These are phyloP conservation scores for Acanthamoeba castellanii DNA, from an alignment of 208 protist genomes.

Conservation along the genomic window DNA sequence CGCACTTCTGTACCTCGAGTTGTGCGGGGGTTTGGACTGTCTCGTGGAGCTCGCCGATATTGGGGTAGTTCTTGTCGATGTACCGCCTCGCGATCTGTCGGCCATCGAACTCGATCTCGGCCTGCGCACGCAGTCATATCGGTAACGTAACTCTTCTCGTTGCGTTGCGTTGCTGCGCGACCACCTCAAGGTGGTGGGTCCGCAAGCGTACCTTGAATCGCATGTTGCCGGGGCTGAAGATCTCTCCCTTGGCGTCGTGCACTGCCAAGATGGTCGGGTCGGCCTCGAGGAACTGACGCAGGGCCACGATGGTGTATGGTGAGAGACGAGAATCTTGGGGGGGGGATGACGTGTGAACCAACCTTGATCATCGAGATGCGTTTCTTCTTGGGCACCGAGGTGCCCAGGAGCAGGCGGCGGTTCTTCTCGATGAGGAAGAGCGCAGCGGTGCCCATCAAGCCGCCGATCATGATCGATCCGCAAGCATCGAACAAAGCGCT, in stretches of 20 bases:
- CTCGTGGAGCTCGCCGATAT: not conserved
- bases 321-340: not conserved
- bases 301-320: not conserved
- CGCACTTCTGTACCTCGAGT: constrained; percentile 11
- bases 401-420: constrained; percentile 34
- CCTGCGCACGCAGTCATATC: not conserved
- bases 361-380: constrained; percentile 26
- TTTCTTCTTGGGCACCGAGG: constrained; percentile 12
- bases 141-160: not conserved
- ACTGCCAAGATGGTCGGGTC: constrained; percentile 25
- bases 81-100: constrained; percentile 24
- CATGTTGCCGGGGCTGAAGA: constrained; percentile 56
- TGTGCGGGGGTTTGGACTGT: not conserved
- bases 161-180: not conserved
- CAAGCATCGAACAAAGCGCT: constrained; percentile 42
- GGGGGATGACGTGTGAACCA: not conserved
- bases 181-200: too few species aligned
- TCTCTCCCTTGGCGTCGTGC: constrained; percentile 49
- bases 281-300: constrained; percentile 17
- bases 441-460: constrained; percentile 50
- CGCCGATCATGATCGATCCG: constrained; percentile 37
- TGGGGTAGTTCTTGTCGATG: constrained; percentile 37
- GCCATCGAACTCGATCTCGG: constrained; percentile 72
- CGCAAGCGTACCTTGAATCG: constrained; percentile 26
- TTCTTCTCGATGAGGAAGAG: constrained; percentile 69